These are phyloP conservation scores for Flaveria sonorensis DNA, from an alignment of 129 eudicot species.

Conservation along the genomic window DNA sequence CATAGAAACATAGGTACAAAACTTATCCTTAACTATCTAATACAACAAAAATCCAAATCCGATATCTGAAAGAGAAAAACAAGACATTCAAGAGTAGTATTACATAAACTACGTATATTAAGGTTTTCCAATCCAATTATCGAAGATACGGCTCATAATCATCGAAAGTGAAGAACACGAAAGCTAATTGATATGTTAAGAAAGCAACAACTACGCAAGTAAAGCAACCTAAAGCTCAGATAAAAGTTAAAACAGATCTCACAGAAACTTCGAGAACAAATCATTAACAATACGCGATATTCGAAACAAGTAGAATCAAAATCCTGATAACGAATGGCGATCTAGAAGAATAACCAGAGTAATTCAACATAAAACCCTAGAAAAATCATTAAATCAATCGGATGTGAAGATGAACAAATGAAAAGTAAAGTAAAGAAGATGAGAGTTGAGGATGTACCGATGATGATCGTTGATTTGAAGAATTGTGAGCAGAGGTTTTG, in stretches of 20 bases:
- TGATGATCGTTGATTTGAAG: slow-evolving; percentile 1
- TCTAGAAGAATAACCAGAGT: background rate
- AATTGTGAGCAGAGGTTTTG: background rate
- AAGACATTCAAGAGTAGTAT: slow-evolving; percentile 1
- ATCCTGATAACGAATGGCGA: background rate
- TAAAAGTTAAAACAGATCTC: background rate
- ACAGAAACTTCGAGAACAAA: background rate
- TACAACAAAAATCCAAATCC: background rate
- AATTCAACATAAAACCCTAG: background rate
- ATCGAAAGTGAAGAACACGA: background rate
- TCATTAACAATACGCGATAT: background rate
- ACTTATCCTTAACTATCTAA: background rate
- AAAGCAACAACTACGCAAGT: background rate
- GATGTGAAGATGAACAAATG: background rate
- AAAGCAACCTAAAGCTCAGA: background rate
- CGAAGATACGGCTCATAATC: background rate
- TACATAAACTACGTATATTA: background rate
- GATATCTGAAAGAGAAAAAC: background rate
- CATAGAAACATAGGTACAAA: background rate
- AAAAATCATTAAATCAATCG: background rate
- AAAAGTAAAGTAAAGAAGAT: background rate
- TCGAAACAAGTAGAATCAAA: background rate
- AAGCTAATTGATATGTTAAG: background rate
- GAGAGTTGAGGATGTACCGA: slow-evolving; percentile 14
- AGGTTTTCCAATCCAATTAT: background rate